Evolutionary conservation across 352 stramenopile species (phyloP).

Genomic region (Pythium inflatum): DNA sequence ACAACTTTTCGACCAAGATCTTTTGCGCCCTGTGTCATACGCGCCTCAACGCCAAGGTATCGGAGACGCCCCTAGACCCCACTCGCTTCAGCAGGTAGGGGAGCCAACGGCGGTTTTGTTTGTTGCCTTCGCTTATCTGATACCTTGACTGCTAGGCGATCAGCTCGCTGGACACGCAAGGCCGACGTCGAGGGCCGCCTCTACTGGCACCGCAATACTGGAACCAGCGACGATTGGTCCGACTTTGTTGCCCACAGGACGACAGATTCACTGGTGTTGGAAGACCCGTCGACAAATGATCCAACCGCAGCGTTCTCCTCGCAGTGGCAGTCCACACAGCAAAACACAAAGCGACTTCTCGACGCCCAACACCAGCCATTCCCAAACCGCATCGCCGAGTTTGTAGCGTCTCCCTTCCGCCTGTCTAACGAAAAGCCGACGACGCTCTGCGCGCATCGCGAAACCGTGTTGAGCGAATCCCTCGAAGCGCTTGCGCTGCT

Average conservation of each 20-base stretch:
- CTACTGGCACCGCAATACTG: constrained; percentile 39
- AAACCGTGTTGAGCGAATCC: constrained; percentile 34
- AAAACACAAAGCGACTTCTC: constrained; percentile 1
- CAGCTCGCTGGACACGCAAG: constrained; percentile 49
- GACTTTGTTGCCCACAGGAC: neutral
- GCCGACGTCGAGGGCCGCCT: constrained; percentile 40
- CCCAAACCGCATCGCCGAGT: constrained; percentile 42
- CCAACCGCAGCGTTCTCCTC: constrained; percentile 23
- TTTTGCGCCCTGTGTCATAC: constrained; percentile 35
- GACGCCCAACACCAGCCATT: constrained; percentile 32
- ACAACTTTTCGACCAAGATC: constrained; percentile 36
- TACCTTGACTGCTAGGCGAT: no score
- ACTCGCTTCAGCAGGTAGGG: no score
- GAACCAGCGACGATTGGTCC: neutral
- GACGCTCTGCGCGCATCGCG: constrained; percentile 30
- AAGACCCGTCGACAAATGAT: constrained; percentile 15
- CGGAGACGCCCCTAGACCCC: no score
- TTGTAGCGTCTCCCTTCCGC: constrained; percentile 33
- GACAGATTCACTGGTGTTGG: neutral
- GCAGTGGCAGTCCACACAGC: neutral
- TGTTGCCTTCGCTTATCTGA: no score
- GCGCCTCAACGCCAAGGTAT: no score
- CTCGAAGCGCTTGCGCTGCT: constrained; percentile 34
- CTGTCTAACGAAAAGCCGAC: constrained; percentile 26
- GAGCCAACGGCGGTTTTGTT: no score